These are phyloP conservation scores for Penicillium macrosclerotiorum DNA, from an alignment of 495 filamentous ascomycete genomes.

Conservation along the genomic window DNA sequence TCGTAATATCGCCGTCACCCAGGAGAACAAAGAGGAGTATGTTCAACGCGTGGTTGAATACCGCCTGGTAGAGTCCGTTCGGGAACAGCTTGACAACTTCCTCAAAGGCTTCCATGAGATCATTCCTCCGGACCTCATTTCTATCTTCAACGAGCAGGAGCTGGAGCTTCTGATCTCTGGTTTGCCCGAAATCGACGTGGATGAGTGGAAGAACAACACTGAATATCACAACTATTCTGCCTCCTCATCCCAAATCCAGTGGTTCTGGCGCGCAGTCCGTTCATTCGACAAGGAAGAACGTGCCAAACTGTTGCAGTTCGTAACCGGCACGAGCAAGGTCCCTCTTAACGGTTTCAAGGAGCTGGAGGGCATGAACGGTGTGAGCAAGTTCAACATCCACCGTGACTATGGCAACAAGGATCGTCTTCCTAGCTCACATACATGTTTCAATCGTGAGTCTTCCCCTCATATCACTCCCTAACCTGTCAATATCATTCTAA, in stretches of 20 bases:
- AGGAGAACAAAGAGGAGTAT: slow-evolving; percentile 98
- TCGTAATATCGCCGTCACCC: slow-evolving; percentile 87
- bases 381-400: slow-evolving; percentile 98
- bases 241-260: slow-evolving; percentile 94
- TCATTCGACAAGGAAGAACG: slow-evolving; percentile 99
- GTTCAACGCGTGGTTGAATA: slow-evolving; percentile 92
- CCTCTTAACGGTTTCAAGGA: slow-evolving; percentile 99
- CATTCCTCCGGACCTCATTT: slow-evolving; percentile 87
- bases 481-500: slow-evolving; percentile 26
- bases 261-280: slow-evolving; percentile 98
- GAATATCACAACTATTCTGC: slow-evolving; percentile 98
- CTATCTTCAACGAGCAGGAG: slow-evolving; percentile 99
- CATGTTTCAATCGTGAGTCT: slow-evolving; percentile 98
- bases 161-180: slow-evolving; percentile 96
- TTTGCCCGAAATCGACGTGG: slow-evolving; percentile 93
- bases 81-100: slow-evolving; percentile 94
- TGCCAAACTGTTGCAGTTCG: slow-evolving; percentile 96
- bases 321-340: slow-evolving; percentile 97
- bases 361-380: slow-evolving; percentile 98
- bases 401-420: slow-evolving; percentile 98
- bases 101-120: slow-evolving; percentile 97
- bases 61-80: slow-evolving; percentile 83
- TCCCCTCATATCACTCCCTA: background rate
- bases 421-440: slow-evolving; percentile 92
- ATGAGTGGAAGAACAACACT: slow-evolving; percentile 98